phyloP scores from a whole-genome alignment of 2,329 filamentous ascomycete species.

The Myriosclerotinia scirpicola region DNA sequence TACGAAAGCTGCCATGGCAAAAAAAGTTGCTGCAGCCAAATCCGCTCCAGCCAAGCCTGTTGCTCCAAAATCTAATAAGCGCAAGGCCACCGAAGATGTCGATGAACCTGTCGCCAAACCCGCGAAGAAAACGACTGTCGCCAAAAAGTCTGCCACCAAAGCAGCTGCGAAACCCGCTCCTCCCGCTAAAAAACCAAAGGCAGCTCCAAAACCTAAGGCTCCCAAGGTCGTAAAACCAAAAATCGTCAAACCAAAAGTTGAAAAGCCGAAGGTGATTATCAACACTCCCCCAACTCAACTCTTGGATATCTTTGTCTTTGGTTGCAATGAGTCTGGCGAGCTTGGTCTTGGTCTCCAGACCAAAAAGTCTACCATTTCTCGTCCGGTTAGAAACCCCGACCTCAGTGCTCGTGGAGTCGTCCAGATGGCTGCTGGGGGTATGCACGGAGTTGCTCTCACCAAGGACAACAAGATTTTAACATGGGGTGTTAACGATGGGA shows the following conservation, averaged over 20 bases:
- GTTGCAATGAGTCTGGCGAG: slow-evolving; percentile 75
- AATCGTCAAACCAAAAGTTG: slow-evolving; percentile 6
- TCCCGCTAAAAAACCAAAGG: slow-evolving; percentile 6
- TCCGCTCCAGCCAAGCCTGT: slow-evolving; percentile 12
- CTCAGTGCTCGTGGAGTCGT: slow-evolving; percentile 65
- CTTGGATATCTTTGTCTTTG: slow-evolving; percentile 76
- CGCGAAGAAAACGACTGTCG: slow-evolving; percentile 16
- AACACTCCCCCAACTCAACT: slow-evolving; percentile 62
- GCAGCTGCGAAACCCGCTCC: slow-evolving; percentile 5
- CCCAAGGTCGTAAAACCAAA: slow-evolving; percentile 19
- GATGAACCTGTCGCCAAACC: slow-evolving; percentile 12
- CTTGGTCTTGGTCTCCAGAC: slow-evolving; percentile 72
- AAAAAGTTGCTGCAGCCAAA: slow-evolving; percentile 12
- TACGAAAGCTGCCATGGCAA: slow-evolving; percentile 11
- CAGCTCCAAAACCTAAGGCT: slow-evolving; percentile 17
- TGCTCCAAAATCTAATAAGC: slow-evolving; percentile 21
- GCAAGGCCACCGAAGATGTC: slow-evolving; percentile 17
- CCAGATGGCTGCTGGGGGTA: slow-evolving; percentile 74
- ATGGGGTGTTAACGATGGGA: slow-evolving; percentile 85
- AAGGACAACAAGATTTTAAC: slow-evolving; percentile 77
- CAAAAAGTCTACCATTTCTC: slow-evolving; percentile 67
- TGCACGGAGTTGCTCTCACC: slow-evolving; percentile 76
- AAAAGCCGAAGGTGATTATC: slow-evolving; percentile 40
- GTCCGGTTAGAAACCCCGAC: slow-evolving; percentile 66
- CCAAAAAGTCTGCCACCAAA: slow-evolving; percentile 10